These are phyloP conservation scores for Russula foetens DNA, from an alignment of 768 basidiomycete species.

Conservation along the genomic window DNA sequence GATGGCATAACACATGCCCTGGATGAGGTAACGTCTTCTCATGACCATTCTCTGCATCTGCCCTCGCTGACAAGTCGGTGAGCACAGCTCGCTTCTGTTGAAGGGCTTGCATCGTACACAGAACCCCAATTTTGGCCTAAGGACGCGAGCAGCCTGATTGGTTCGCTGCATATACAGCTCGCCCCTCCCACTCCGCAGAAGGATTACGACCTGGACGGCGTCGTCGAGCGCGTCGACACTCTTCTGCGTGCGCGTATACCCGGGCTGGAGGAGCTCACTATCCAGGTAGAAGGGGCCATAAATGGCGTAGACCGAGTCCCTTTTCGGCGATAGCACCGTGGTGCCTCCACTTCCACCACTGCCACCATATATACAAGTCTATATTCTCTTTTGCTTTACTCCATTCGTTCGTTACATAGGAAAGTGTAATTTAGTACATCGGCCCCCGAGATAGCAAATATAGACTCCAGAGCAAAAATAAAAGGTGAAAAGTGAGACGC, in stretches of 20 bases:
- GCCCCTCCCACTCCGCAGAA: constrained; percentile 26
- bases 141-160: constrained; percentile 76
- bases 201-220: constrained; percentile 58
- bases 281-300: constrained; percentile 59
- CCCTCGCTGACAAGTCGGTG: not conserved
- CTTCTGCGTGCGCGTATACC: constrained; percentile 64
- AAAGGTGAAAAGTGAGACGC: constrained; percentile 10
- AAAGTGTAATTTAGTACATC: constrained; percentile 19
- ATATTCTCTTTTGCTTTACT: constrained; percentile 7
- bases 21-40: constrained; percentile 42
- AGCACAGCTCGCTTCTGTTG: constrained; percentile 56
- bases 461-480: constrained; percentile 6
- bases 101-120: constrained; percentile 76
- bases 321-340: not conserved
- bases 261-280: constrained; percentile 81
- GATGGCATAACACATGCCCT: constrained; percentile 49
- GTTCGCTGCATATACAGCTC: constrained; percentile 90
- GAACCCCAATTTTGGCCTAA: constrained; percentile 93
- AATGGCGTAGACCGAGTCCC: not conserved
- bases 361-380: not conserved
- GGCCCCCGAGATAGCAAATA: constrained; percentile 14
- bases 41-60: not conserved
- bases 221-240: constrained; percentile 68
- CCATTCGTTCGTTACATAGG: constrained; percentile 16
- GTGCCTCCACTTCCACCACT: no score